Conservation (phyloP, 1,284 basidiomycete genomes). For the Schizophyllum commune region DNA sequence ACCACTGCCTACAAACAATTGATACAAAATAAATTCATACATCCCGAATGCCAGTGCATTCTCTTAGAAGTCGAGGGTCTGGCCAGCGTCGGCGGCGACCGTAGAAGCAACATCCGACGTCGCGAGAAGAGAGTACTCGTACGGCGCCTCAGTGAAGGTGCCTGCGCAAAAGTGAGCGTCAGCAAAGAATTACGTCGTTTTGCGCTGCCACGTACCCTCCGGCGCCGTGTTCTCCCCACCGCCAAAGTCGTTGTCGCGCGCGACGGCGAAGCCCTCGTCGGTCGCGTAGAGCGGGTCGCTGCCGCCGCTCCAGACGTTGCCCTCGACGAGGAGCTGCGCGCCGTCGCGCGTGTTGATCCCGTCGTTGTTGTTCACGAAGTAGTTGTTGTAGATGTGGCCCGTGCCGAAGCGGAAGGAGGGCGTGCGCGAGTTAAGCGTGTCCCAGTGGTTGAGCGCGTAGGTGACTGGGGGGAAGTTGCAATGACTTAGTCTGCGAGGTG, state of each 20-base stretch:
- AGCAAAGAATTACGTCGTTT: not conserved
- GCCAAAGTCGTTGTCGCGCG: conserved; percentile 26
- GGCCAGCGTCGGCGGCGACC: not conserved
- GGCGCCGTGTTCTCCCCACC: conserved; percentile 17
- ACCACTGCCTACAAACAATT: not conserved
- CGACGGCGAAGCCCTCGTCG: conserved; percentile 34
- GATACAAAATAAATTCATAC: not conserved
- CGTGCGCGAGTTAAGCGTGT: conserved; percentile 29
- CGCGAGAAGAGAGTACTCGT: not conserved
- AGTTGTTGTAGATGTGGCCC: conserved; percentile 37
- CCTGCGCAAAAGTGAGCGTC: not conserved
- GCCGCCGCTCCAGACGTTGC: conserved; percentile 33
- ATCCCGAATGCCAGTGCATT: not conserved
- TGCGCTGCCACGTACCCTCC: not conserved
- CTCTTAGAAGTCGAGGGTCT: not conserved
- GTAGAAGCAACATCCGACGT: not conserved
- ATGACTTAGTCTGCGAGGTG: no score
- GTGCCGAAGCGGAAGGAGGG: conserved; percentile 34
- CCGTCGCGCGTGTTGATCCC: conserved; percentile 43
- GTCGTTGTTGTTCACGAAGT: conserved; percentile 35
- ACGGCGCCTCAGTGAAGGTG: not conserved
- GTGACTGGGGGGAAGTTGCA: not conserved
- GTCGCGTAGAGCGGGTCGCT: conserved; percentile 21
- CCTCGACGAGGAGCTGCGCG: conserved; percentile 39
- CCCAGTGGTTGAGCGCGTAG: conserved; percentile 5